These are phyloP conservation scores for Evernia prunastri DNA, from an alignment of 495 filamentous ascomycete genomes.

Conservation along the genomic window DNA sequence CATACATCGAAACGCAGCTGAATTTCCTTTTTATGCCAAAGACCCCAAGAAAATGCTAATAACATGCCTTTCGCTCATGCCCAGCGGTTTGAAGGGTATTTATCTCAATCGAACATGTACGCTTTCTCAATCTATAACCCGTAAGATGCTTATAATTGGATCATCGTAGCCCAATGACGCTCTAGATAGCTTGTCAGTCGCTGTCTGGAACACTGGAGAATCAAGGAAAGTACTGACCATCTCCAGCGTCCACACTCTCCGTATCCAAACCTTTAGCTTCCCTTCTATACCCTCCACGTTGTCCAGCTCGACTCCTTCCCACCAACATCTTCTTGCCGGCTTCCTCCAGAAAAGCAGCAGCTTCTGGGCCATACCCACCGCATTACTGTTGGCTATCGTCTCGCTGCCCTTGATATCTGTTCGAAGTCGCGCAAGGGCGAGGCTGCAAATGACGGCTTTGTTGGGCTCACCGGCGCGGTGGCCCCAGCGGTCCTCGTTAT, in stretches of 20 bases:
- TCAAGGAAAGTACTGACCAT: conserved; percentile 55
- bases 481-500: conserved; percentile 90
- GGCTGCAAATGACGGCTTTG: conserved; percentile 95
- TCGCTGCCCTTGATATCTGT: conserved; percentile 79
- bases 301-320: conserved; percentile 93
- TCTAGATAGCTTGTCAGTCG: conserved; percentile 37
- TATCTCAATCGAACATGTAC: neutral
- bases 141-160: conserved; percentile 9
- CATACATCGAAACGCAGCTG: neutral
- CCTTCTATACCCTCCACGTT: conserved; percentile 87
- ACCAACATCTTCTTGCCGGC: conserved; percentile 94
- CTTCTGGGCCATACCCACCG: conserved; percentile 98
- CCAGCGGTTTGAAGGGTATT: conserved; percentile 4
- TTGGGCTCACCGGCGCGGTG: conserved; percentile 93
- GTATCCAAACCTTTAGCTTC: conserved; percentile 94
- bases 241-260: conserved; percentile 96
- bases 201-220: neutral
- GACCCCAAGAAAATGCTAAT: conserved; percentile 7
- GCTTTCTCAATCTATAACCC: conserved; percentile 6
- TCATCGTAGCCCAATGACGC: conserved; percentile 83
- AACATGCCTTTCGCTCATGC: conserved; percentile 14
- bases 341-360: conserved; percentile 97
- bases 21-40: conserved; percentile 3
- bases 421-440: conserved; percentile 85
- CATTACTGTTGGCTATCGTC: conserved; percentile 61